Conservation (phyloP, 164 flowering plant species). For the Berberis vulgaris region DNA sequence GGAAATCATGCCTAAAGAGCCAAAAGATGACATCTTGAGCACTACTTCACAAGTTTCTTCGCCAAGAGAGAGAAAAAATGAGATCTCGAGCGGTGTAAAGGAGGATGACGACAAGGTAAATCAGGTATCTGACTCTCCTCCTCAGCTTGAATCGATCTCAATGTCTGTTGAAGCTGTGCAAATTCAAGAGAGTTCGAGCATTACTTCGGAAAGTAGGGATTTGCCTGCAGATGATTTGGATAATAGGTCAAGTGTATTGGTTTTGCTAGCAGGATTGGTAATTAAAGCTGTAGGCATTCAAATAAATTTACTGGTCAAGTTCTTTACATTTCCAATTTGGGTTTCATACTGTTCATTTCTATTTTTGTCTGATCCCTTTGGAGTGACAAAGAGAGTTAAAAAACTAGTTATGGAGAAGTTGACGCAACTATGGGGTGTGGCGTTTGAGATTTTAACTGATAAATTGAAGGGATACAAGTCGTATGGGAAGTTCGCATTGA, state of each 20-base stretch:
- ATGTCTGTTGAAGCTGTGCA: too few species aligned
- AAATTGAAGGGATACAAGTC: conserved; percentile 24
- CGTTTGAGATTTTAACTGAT: conserved; percentile 15
- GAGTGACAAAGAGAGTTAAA: conserved; percentile 17
- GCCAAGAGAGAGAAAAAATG: too few species aligned
- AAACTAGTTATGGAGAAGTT: conserved; percentile 4
- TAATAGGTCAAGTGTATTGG: conserved; percentile 24
- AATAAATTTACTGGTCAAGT: conserved; percentile 28
- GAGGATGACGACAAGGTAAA: too few species aligned
- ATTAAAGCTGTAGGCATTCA: conserved; percentile 54
- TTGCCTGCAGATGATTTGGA: too few species aligned
- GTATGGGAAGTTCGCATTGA: conserved; percentile 20
- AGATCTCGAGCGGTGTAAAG: too few species aligned
- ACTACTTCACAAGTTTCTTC: too few species aligned
- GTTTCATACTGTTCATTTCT: conserved; percentile 20
- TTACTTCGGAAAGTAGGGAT: too few species aligned
- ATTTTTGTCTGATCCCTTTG: conserved; percentile 42
- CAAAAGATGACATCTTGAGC: too few species aligned
- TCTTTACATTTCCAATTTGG: conserved; percentile 48
- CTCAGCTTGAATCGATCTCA: too few species aligned
- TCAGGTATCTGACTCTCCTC: too few species aligned
- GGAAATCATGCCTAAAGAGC: too few species aligned
- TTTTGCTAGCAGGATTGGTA: conserved; percentile 35
- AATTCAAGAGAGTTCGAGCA: too few species aligned
- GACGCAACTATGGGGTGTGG: conserved; percentile 10